These are phyloP conservation scores for Alternaria consortialis DNA, from an alignment of 2,329 filamentous ascomycete genomes.

Conservation along the genomic window DNA sequence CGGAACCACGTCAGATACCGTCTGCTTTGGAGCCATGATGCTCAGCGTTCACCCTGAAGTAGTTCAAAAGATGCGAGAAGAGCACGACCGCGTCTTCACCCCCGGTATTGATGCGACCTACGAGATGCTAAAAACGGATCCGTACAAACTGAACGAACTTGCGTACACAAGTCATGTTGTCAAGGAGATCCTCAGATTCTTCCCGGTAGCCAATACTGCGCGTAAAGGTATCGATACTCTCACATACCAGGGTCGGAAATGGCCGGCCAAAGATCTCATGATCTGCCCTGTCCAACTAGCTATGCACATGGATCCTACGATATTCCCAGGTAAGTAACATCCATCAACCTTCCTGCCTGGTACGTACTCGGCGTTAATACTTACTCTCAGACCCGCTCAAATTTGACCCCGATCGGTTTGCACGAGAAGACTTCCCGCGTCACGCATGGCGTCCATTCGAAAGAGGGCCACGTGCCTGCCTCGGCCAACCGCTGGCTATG, in stretches of 20 bases:
- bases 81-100: conserved; percentile 64
- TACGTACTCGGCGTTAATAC: not conserved
- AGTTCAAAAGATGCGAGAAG: conserved; percentile 50
- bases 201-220: conserved; percentile 59
- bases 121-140: conserved; percentile 53
- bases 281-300: conserved; percentile 54
- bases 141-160: conserved; percentile 60
- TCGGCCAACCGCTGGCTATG: conserved; percentile 66
- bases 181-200: conserved; percentile 64
- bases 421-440: conserved; percentile 53
- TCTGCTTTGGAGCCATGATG: conserved; percentile 44
- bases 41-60: conserved; percentile 41
- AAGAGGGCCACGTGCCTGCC: conserved; percentile 63
- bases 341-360: not conserved
- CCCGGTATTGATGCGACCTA: conserved; percentile 50
- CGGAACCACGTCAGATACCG: conserved; percentile 52
- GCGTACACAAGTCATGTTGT: conserved; percentile 63
- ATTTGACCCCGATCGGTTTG: conserved; percentile 49
- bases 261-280: conserved; percentile 56
- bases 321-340: conserved; percentile 33
- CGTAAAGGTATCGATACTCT: conserved; percentile 53
- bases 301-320: conserved; percentile 43
- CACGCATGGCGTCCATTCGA: conserved; percentile 66
- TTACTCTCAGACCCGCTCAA: conserved; percentile 13
- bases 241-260: conserved; percentile 52